phyloP scores from a whole-genome alignment of 2,329 filamentous ascomycete genomes.

The Alternaria sp. region DNA sequence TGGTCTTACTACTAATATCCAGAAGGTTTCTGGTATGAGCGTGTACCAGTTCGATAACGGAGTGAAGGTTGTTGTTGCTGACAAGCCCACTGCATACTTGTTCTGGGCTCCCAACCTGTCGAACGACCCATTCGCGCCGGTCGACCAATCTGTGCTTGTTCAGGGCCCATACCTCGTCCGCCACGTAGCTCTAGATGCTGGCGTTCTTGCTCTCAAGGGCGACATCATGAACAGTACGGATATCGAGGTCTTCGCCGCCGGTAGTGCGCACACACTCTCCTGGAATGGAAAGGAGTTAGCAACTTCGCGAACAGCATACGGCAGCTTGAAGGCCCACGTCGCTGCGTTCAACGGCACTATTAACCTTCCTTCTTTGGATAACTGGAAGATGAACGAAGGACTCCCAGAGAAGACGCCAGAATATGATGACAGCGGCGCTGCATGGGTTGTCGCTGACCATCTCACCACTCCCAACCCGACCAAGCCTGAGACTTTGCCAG shows the following conservation, averaged over 20 bases:
- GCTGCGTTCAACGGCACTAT: constrained; percentile 34
- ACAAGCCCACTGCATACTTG: constrained; percentile 49
- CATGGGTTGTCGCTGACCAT: constrained; percentile 55
- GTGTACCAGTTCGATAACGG: constrained; percentile 50
- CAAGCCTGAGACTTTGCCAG: constrained; percentile 50
- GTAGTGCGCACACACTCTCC: constrained; percentile 36
- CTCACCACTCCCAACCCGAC: constrained; percentile 49
- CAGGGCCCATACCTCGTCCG: constrained; percentile 54
- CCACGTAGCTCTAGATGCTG: constrained; percentile 31
- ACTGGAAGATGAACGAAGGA: constrained; percentile 60
- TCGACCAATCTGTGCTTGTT: constrained; percentile 52
- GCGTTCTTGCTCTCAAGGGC: constrained; percentile 44
- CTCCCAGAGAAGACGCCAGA: constrained; percentile 57
- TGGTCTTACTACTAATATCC: constrained; percentile 46
- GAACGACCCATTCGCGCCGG: constrained; percentile 49
- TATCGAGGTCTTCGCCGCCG: constrained; percentile 50
- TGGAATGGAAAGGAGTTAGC: constrained; percentile 51
- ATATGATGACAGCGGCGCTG: constrained; percentile 55
- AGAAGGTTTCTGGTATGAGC: constrained; percentile 41
- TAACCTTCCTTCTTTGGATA: constrained; percentile 52
- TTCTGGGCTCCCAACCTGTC: constrained; percentile 53
- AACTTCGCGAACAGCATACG: constrained; percentile 45
- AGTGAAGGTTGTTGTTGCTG: constrained; percentile 48
- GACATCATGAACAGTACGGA: constrained; percentile 46
- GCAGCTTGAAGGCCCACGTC: constrained; percentile 47